Evolutionary conservation across 2,329 filamentous ascomycete genomes (phyloP).

Genomic region (Botrytis hyacinthi): DNA sequence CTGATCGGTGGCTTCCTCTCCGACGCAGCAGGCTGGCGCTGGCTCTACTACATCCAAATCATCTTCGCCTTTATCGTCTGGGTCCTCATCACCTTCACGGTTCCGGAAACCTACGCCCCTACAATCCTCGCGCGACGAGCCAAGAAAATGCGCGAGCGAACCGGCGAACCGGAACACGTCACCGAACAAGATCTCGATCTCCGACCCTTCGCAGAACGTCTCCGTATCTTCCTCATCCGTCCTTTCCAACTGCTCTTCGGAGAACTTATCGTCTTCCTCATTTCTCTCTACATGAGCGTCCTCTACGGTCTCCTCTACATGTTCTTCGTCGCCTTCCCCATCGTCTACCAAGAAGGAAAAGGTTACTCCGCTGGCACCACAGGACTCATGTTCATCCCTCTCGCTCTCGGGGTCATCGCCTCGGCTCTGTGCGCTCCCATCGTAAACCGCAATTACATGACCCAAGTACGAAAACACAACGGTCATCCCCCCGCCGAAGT

Average conservation of each 20-base stretch:
- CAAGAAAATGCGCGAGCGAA: slow-evolving; percentile 66
- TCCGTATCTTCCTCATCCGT: slow-evolving; percentile 72
- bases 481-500: slow-evolving; percentile 74
- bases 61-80: slow-evolving; percentile 71
- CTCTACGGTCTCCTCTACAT: slow-evolving; percentile 58
- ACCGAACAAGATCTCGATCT: slow-evolving; percentile 79
- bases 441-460: slow-evolving; percentile 79
- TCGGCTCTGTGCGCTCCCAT: slow-evolving; percentile 67
- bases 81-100: slow-evolving; percentile 79
- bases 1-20: slow-evolving; percentile 74
- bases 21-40: slow-evolving; percentile 71
- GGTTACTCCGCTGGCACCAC: slow-evolving; percentile 71
- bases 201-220: slow-evolving; percentile 64
- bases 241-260: slow-evolving; percentile 83
- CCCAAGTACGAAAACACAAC: slow-evolving; percentile 56
- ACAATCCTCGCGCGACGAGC: slow-evolving; percentile 71
- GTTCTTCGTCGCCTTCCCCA: slow-evolving; percentile 53
- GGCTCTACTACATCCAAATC: slow-evolving; percentile 84
- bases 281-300: slow-evolving; percentile 78
- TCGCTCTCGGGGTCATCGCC: slow-evolving; percentile 70
- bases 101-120: slow-evolving; percentile 85
- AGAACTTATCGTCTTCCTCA: slow-evolving; percentile 82
- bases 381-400: slow-evolving; percentile 82
- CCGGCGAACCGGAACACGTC: slow-evolving; percentile 65
- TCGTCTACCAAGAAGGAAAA: slow-evolving; percentile 72